Base-by-base conservation (phyloP, 2,329 filamentous ascomycete species). In the Fusarium nodosum region DNA sequence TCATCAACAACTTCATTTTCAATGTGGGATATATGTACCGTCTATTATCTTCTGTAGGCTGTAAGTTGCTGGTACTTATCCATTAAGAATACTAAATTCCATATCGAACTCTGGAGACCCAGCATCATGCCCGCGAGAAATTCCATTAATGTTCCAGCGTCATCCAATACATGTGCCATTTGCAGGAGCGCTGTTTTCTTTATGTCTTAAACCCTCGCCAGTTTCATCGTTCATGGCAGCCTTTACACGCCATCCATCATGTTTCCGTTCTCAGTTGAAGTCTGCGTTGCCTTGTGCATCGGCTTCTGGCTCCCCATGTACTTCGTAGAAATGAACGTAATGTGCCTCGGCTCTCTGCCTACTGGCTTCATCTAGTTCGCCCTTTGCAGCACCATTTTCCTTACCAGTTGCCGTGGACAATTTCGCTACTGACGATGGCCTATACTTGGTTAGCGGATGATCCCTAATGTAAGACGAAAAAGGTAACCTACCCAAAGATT, bases 401-500 rank as follows among this genome's bases (percentile, higher is more conserved):
- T 86, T 86, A 24, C 71, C 72, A 15, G 51, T 80, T 45, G 78
- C 69, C 52, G 80, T 83, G 28, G 81, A 77, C 18, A 81, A 71
- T n/a, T 77, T 72, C 0, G 82, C 81, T 31, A 86, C 76, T 1
- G 85, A 86, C 2, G 78, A 61, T 24, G 85, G 85, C 11, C 85
- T 87, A 57, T 38, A 54, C 10, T 20, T n/a, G 13, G 46, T 72
- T 31, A 68, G 67, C 44, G 33, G 9, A 16, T 33, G 54, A 20
- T 58, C 56, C 68, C 61, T 34, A 7, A 31, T n/a, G 36, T 24
- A 15, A n/a, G 3, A 10, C n/a, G 48, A 22, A 50, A 18, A 15
- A 50, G 42, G 13, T 20, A 45, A 75, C 88, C 79, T 82, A 90
- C 89, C 96, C 96, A 78, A 97, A 96, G 63, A 97, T 88, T 78